These are phyloP conservation scores for Porcisia hertigi DNA, from an alignment of 208 protist genomes.

Conservation along the genomic window DNA sequence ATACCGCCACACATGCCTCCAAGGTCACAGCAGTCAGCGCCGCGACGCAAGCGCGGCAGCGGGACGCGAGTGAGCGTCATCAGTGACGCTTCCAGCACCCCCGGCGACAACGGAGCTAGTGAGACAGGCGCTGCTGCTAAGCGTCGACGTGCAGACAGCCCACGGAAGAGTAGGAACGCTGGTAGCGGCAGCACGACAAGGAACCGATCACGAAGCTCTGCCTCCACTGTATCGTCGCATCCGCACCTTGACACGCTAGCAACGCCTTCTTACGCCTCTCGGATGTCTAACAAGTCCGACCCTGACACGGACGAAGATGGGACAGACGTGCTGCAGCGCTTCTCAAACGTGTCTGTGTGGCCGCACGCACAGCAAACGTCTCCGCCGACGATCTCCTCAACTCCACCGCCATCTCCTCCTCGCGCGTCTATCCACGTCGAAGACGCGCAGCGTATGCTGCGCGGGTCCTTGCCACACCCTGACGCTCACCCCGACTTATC, in stretches of 20 bases:
- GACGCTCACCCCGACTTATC: background rate
- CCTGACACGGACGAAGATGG: constrained; percentile 11
- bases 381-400: background rate
- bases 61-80: background rate
- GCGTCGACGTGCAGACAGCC: background rate
- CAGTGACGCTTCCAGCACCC: background rate
- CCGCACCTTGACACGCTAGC: background rate
- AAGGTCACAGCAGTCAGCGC: background rate
- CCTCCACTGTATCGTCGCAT: background rate
- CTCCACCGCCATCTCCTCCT: constrained; percentile 1
- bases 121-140: background rate
- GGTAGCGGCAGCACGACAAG: background rate
- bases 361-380: background rate
- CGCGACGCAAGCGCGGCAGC: background rate
- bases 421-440: too few relatives aligned
- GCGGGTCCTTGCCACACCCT: background rate
- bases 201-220: background rate
- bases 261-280: background rate
- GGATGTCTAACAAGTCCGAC: background rate
- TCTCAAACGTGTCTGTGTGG: constrained; percentile 26
- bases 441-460: background rate
- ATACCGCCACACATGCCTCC: background rate
- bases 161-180: background rate
- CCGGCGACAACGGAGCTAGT: background rate
- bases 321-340: constrained; percentile 25